Base-by-base conservation (phyloP, 441 rosid genomes). In the Gossypium gossypioides region DNA sequence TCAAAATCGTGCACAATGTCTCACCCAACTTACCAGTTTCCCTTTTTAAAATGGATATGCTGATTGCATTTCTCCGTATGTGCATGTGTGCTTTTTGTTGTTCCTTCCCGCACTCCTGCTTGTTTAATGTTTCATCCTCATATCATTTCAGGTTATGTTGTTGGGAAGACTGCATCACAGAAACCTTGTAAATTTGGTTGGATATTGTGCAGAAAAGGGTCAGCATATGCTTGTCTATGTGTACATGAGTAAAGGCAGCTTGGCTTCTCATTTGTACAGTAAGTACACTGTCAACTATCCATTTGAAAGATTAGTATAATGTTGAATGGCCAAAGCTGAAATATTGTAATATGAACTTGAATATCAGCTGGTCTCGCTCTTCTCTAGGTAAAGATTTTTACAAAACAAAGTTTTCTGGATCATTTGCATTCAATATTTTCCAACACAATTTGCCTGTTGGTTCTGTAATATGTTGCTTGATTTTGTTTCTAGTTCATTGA, bases 161-260 rank as follows among this genome's bases (percentile, higher is more conserved):
- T 74, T 95, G 80, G 99, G 98, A 80, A 87, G 99, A 81, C 76
- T 95, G 86, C 99, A 95, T 81, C 99, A 95, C 72, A 84, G 98
- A 54, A 95, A 92, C 81, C 85, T 95, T 24, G 98, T 92, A 82
- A 91, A 95, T 84, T 84, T 95, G 85, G 84, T 92, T 1, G 99
- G 99, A 57, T 95, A 88, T 77, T 95, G 99, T 62, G 95, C 98
- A 59, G 99, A 95, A 72, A 95, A 90, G 84, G 89, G 97, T 44
- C 91, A 86, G 73, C 92, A 91, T 75, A 92, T 95, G 85, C 99
- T 95, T 75, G 76, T 95, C 71, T 95, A 95, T 82, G 98, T 92
- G 64, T 92, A 85, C 80, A 95, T 95, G 99, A 92, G 91, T 77
- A 88, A 92, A 86, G 97, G 98, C 78, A 89, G 99, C 88, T 83